Base-by-base conservation (phyloP, 805 yeast species). In the Teunomyces kruisii region DNA sequence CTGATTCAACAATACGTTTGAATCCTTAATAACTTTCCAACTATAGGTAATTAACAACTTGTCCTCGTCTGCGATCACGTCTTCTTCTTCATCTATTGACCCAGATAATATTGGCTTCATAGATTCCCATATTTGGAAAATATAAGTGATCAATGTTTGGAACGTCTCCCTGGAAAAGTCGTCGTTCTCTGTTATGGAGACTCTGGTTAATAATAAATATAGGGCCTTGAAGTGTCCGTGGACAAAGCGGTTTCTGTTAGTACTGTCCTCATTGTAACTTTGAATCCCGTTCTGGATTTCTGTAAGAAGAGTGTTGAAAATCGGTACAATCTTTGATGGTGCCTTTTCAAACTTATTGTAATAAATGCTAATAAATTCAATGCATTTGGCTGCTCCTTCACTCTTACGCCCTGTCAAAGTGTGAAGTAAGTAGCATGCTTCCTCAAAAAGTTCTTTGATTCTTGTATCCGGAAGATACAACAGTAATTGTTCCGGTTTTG, bases 1-100 rank as follows among this genome's bases (percentile, higher is more conserved):
- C 1, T 64, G 59, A 8, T 75, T 74, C 15, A 88, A 47, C 28
- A 89, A 61, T 1, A 66, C 56, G 0, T 89, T 78, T 0, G 91
- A 79, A 53, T 90, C 97, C 54, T 88, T 88, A 6, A 88, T 70
- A 0, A 91, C 79, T 64, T 94, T 80, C 92, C 96, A 91, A 2
- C 89, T 79, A 56, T 81, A 88, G 53, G 86, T 84, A 9, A 80
- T 66, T 8, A 83, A 68, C 7, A 76, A 55, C 53, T 78, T 83
- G 8, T 71, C 64, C 6, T 72, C 70, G 10, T 70, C 58, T 10
- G 62, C 57, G 15, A 62, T 61, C 2, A 66, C 62, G 15, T 64
- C 68, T 28, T 71, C 70, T 36, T 75, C 72, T 4, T 64, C 73
- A 1, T 46, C 52, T 1, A 84, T 83, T 12, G 84, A 89, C 54